Conservation (phyloP, 2,329 filamentous ascomycete genomes). For the Mariannaea sp. region DNA sequence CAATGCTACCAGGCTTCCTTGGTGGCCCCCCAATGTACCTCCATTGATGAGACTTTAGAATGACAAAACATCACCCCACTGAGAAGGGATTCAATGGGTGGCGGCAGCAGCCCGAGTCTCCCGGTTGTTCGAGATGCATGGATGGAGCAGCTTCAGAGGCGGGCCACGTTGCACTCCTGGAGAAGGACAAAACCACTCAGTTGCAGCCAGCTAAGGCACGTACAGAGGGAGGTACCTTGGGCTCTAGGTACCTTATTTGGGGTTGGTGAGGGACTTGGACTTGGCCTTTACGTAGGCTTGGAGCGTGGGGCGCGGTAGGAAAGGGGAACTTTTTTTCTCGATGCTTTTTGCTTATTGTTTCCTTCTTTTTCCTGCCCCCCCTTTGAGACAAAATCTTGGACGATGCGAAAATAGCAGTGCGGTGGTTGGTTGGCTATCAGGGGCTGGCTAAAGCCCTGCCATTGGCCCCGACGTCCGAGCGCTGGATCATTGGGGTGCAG, state of each 20-base stretch:
- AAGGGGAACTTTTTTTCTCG: background rate
- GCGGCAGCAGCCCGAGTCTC: constrained; percentile 36
- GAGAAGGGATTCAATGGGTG: constrained; percentile 13
- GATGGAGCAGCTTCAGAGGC: constrained; percentile 38
- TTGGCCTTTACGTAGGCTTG: no score
- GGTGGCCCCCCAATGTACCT: background rate
- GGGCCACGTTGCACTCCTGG: constrained; percentile 45
- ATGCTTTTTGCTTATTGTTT: background rate
- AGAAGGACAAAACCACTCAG: constrained; percentile 39
- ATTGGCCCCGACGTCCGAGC: no score
- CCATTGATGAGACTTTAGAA: constrained; percentile 9
- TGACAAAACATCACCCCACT: constrained; percentile 33
- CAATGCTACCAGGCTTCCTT: background rate
- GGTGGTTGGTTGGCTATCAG: no score
- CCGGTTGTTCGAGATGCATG: constrained; percentile 37
- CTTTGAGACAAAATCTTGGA: no score
- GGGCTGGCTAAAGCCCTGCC: no score
- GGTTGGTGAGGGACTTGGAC: constrained; percentile 2
- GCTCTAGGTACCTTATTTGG: constrained; percentile 22
- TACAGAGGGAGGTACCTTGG: no score
- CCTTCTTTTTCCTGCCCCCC: background rate
- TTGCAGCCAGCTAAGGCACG: constrained; percentile 36
- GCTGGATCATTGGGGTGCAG: background rate
- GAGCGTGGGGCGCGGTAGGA: constrained; percentile 5
- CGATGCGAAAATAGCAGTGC: no score